phyloP scores from a whole-genome alignment of 352 stramenopile genomes.

The Thalassiosira ordinaria region DNA sequence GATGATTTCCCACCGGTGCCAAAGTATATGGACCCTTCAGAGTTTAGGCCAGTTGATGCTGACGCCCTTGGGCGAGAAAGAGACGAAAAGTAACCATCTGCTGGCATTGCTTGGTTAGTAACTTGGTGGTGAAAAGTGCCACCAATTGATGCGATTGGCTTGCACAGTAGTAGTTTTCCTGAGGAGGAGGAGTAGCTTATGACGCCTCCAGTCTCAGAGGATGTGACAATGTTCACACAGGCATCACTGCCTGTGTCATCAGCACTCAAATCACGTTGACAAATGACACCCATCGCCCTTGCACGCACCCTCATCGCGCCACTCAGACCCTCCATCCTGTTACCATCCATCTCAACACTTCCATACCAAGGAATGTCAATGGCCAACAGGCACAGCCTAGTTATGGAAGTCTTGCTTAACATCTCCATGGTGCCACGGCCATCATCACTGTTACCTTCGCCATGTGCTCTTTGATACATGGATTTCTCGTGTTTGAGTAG shows the following conservation, averaged over 20 bases:
- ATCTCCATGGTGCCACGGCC: background rate
- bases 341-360: slow-evolving; percentile 45
- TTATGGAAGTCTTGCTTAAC: background rate
- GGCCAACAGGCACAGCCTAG: slow-evolving; percentile 59
- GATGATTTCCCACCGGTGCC: background rate
- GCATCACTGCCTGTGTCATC: slow-evolving; percentile 9
- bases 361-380: slow-evolving; percentile 67
- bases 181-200: slow-evolving; percentile 25
- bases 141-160: slow-evolving; percentile 23
- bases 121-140: background rate
- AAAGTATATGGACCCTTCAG: slow-evolving; percentile 58
- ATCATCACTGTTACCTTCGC: no score
- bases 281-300: slow-evolving; percentile 52
- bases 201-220: slow-evolving; percentile 28
- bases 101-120: background rate
- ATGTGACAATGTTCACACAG: slow-evolving; percentile 38
- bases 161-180: slow-evolving; percentile 40
- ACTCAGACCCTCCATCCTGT: slow-evolving; percentile 1
- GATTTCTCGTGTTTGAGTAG: slow-evolving; percentile 40
- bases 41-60: slow-evolving; percentile 63
- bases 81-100: slow-evolving; percentile 59
- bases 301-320: background rate
- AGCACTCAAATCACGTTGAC: slow-evolving; percentile 36
- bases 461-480: slow-evolving; percentile 6
- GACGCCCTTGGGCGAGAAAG: slow-evolving; percentile 53